A percentile compares a stretch with the other conserved stretches of the same genome.
phyloP scores from a whole-genome alignment of 176 grass and related monocot species.

The Oryza officinalis region DNA sequence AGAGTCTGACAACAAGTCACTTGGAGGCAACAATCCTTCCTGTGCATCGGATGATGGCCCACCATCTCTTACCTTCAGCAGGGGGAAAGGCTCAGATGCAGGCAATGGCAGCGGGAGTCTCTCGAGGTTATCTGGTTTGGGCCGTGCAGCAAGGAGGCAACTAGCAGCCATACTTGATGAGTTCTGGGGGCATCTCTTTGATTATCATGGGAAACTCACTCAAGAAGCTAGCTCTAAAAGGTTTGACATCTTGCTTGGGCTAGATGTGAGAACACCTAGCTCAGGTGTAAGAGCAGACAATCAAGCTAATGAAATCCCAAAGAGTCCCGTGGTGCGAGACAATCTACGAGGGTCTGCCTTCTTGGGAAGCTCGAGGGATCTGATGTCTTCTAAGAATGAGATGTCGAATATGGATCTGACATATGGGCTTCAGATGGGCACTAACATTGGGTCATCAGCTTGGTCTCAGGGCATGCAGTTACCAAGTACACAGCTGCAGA shows the following conservation, averaged over 20 bases:
- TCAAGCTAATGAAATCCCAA: conserved; percentile 61
- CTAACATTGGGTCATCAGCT: conserved; percentile 48
- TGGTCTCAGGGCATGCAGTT: conserved; percentile 81
- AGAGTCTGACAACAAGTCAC: conserved; percentile 52
- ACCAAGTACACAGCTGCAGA: conserved; percentile 48
- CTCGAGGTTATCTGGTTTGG: conserved; percentile 85
- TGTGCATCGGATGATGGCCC: conserved; percentile 53
- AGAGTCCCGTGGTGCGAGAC: conserved; percentile 56
- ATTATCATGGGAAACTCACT: conserved; percentile 88
- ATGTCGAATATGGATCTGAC: conserved; percentile 61
- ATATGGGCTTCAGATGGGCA: conserved; percentile 70
- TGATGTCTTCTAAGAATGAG: conserved; percentile 48
- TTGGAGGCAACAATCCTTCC: conserved; percentile 30
- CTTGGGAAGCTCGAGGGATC: conserved; percentile 45
- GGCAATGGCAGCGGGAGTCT: conserved; percentile 70
- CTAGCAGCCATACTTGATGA: conserved; percentile 82
- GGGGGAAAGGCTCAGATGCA: conserved; percentile 60
- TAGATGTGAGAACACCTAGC: conserved; percentile 66
- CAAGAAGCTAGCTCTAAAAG: conserved; percentile 71
- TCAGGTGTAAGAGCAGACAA: conserved; percentile 58
- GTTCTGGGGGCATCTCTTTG: conserved; percentile 95
- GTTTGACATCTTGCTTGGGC: conserved; percentile 71
- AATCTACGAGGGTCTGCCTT: conserved; percentile 41
- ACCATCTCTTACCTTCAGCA: conserved; percentile 56
- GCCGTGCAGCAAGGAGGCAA: conserved; percentile 84